Base-by-base conservation (phyloP, 2,329 filamentous ascomycete species). In the Pseudopithomyces maydicus region DNA sequence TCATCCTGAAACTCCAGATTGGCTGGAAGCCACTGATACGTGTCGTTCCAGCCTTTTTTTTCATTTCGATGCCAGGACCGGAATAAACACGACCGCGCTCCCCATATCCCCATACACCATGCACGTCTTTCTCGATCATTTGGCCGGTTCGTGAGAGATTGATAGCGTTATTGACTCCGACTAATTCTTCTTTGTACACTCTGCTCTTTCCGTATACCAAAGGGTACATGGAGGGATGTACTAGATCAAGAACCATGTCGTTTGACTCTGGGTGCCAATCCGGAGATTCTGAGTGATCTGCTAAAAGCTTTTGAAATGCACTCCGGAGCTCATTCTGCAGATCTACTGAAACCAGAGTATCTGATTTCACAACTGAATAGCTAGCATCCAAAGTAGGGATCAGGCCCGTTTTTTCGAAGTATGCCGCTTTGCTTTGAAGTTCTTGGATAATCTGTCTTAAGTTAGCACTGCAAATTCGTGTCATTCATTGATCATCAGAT, bases 151-250 rank as follows among this genome's bases (percentile, higher is more conserved):
- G 33, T 12, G 58, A 36, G 22, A 51, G 36, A 23, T 36, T 49
- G 15, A 58, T 51, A 15, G 62, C 56, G 23, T 61, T 57, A n/a
- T 56, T 45, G 10, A 69, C 26, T 15, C 51, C 56, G 2, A 66
- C 57, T 12, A 39, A 51, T 7, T 53, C 56, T 22, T 61, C 29
- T 12, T 41, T 38, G 3, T 69, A 44, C 33, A 66, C 64, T 19
- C 56, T 47, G 22, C 54, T 56, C 33, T 56, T 54, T 0, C 82
- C 84, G 61, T 85, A 86, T 1, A 85, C 66, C 0, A 90, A 71
- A 0, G 87, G 86, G 61, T 81, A 90, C 3, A 90, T 75, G 0
- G 85, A 89, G 1, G 87, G 86, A 62, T 90, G 82, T 2, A 90
- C 80, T 1, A 90, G 72, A 64, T 90, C 48, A 8, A 38, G 64